phyloP scores from a whole-genome alignment of 2,329 filamentous ascomycete genomes.

The Fusarium devonianum region DNA sequence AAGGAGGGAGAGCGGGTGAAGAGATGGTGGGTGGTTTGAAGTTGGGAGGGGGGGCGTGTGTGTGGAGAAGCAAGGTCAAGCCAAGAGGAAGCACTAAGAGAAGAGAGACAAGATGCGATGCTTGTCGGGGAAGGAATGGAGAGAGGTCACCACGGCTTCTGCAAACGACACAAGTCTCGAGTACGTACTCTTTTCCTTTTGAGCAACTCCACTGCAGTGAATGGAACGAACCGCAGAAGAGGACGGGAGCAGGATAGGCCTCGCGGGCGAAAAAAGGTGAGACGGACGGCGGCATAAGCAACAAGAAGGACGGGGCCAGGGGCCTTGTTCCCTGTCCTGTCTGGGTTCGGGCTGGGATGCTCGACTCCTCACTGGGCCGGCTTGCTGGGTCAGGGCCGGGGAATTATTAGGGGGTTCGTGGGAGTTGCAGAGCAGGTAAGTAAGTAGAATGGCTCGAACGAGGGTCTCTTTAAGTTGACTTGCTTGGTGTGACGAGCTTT shows the following conservation, averaged over 20 bases:
- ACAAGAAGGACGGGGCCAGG: slow-evolving; percentile 8
- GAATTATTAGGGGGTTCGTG: slow-evolving; percentile 16
- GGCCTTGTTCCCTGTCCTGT: slow-evolving; percentile 22
- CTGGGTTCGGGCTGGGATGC: slow-evolving; percentile 16
- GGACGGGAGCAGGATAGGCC: slow-evolving; percentile 15
- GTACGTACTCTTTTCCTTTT: slow-evolving; percentile 31
- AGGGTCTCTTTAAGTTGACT: too few species aligned
- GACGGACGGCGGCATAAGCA: slow-evolving; percentile 27
- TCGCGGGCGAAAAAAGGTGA: slow-evolving; percentile 29
- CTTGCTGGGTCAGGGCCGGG: slow-evolving; percentile 12
- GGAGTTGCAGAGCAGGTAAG: slow-evolving; percentile 5
- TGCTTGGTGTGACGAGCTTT: too few species aligned
- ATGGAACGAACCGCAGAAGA: slow-evolving; percentile 10
- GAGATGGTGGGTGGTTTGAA: slow-evolving; percentile 26
- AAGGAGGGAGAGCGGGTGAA: slow-evolving; percentile 29
- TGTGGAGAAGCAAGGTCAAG: slow-evolving; percentile 21
- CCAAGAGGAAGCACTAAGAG: slow-evolving; percentile 20
- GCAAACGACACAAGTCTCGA: not conserved
- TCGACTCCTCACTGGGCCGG: slow-evolving; percentile 25
- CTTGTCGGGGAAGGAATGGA: slow-evolving; percentile 32
- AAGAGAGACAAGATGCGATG: slow-evolving; percentile 40
- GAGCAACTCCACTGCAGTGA: not conserved
- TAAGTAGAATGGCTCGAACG: not conserved
- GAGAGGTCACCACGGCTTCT: slow-evolving; percentile 12
- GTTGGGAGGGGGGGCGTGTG: slow-evolving; percentile 27